phyloP scores from a whole-genome alignment of 805 yeast species.

The Ogataea allantospora region DNA sequence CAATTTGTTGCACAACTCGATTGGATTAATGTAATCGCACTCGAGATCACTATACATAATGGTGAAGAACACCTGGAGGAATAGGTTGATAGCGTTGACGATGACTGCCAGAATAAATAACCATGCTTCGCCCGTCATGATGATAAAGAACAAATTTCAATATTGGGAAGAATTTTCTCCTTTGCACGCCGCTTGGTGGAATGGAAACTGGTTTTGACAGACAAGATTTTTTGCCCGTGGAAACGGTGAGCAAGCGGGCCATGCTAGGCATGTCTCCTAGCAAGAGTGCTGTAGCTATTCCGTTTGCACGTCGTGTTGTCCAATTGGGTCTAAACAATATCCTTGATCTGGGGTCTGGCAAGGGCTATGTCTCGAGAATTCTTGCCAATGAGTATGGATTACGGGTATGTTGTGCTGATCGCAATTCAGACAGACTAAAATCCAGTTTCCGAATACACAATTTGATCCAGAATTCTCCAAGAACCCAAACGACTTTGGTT shows the following conservation, averaged over 20 bases:
- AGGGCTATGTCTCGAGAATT: slow-evolving; percentile 30
- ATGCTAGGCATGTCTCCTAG: slow-evolving; percentile 19
- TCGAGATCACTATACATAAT: slow-evolving; percentile 94
- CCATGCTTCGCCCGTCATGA: slow-evolving; percentile 39
- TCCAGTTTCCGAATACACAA: slow-evolving; percentile 23
- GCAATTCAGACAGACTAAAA: slow-evolving; percentile 18
- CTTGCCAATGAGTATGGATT: slow-evolving; percentile 18
- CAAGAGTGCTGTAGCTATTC: slow-evolving; percentile 12
- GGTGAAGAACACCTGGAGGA: slow-evolving; percentile 91
- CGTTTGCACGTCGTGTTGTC: slow-evolving; percentile 16
- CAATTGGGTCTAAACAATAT: slow-evolving; percentile 8
- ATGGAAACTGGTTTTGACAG: slow-evolving; percentile 4
- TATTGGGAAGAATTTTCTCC: slow-evolving; percentile 8
- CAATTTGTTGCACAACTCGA: slow-evolving; percentile 90
- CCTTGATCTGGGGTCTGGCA: slow-evolving; percentile 33
- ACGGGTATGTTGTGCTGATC: slow-evolving; percentile 26
- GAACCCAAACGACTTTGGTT: slow-evolving; percentile 5
- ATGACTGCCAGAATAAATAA: slow-evolving; percentile 76
- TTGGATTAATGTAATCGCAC: slow-evolving; percentile 95
- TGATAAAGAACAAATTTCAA: slow-evolving; percentile 13
- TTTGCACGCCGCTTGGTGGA: slow-evolving; percentile 5
- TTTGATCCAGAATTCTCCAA: slow-evolving; percentile 18
- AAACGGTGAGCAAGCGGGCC: slow-evolving; percentile 1
- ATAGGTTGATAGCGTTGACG: slow-evolving; percentile 82
- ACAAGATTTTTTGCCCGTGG: slow-evolving; percentile 7